Evolutionary conservation across 2,329 filamentous ascomycete genomes (phyloP).

Genomic region (Alternaria gaisen): DNA sequence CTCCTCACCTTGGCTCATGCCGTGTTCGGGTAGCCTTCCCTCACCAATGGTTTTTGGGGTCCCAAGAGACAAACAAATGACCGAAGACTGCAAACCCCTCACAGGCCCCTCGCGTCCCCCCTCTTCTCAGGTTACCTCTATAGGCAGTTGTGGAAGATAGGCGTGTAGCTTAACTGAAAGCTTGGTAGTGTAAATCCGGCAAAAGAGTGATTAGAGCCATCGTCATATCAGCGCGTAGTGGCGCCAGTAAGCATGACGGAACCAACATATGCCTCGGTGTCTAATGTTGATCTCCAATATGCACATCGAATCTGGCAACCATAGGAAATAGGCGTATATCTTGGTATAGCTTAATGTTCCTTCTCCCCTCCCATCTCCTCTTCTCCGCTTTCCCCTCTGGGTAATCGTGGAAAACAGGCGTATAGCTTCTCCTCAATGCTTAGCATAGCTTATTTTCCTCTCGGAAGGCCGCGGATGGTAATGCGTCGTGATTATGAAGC

Average conservation of each 20-base stretch:
- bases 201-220: background rate
- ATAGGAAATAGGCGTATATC: background rate
- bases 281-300: background rate
- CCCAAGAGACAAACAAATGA: slow-evolving; percentile 1
- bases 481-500: background rate
- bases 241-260: too few species aligned
- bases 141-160: slow-evolving; percentile 9
- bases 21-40: slow-evolving; percentile 1
- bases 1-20: slow-evolving; percentile 12
- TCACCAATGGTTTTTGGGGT: background rate
- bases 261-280: background rate
- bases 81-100: slow-evolving; percentile 1
- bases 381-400: background rate
- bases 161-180: slow-evolving; percentile 7
- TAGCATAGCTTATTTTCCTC: background rate
- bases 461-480: background rate
- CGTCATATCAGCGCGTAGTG: background rate
- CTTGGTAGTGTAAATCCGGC: background rate
- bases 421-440: slow-evolving; percentile 9
- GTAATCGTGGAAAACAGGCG: slow-evolving; percentile 9
- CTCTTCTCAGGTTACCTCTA: background rate
- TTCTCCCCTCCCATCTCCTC: background rate
- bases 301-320: background rate
- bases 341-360: background rate
- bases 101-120: background rate